These are phyloP conservation scores for Neopestalotiopsis clavispora DNA, from an alignment of 2,329 filamentous ascomycete genomes.

Conservation along the genomic window DNA sequence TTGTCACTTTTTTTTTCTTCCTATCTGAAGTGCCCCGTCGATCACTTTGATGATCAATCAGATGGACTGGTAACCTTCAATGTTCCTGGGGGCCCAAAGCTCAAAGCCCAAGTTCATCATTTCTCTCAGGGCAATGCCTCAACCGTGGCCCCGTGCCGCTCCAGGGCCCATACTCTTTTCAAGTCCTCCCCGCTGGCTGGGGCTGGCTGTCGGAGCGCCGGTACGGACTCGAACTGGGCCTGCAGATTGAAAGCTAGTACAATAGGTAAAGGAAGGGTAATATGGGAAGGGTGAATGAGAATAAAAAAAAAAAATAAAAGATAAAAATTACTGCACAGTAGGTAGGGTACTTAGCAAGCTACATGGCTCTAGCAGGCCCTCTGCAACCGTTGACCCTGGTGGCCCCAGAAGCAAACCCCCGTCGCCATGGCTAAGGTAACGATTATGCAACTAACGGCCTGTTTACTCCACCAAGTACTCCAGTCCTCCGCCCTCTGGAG, in stretches of 20 bases:
- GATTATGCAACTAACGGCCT: slow-evolving; percentile 2
- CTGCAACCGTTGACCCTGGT: slow-evolving; percentile 1
- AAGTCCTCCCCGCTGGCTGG: not conserved
- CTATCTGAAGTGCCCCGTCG: not conserved
- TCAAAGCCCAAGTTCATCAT: not conserved
- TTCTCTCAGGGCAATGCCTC: not conserved
- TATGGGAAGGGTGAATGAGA: not conserved
- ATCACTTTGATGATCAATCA: not conserved
- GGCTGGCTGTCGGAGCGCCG: not conserved
- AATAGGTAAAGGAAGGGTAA: too few relatives aligned
- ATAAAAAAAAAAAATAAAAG: not conserved
- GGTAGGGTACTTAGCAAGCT: not conserved
- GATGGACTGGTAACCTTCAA: not conserved
- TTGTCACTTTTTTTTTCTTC: not conserved
- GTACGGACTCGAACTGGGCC: not conserved
- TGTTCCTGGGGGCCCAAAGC: not conserved
- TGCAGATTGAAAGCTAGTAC: not conserved
- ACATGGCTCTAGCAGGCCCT: not conserved
- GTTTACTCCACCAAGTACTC: not conserved
- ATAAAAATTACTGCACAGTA: not conserved
- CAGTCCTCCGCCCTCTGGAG: slow-evolving; percentile 11
- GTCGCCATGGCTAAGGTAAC: slow-evolving; percentile 1
- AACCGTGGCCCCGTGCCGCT: not conserved
- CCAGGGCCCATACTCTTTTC: not conserved
- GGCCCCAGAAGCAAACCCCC: not conserved